These are phyloP conservation scores for Artomyces pyxidatus DNA, from an alignment of 768 basidiomycete genomes.

Conservation along the genomic window DNA sequence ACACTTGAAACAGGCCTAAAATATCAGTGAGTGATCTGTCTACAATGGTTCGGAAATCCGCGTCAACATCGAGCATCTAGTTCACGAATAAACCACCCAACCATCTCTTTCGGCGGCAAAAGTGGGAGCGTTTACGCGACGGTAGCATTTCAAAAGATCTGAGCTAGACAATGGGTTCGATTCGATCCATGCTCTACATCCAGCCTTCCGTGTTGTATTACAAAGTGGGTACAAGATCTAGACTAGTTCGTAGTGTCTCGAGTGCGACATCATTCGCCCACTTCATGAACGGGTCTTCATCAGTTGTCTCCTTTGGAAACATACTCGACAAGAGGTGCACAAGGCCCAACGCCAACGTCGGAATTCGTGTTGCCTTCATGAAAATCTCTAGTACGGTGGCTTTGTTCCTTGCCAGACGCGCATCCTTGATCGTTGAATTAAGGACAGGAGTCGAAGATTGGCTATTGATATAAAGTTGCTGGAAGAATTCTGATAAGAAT, in stretches of 20 bases:
- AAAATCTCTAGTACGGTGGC: conserved; percentile 69
- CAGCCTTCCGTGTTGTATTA: conserved; percentile 3
- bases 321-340: conserved; percentile 56
- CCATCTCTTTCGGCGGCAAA: conserved; percentile 70
- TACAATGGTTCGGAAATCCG: background rate
- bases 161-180: background rate
- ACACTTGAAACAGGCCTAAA: conserved; percentile 38
- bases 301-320: conserved; percentile 31
- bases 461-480: conserved; percentile 61
- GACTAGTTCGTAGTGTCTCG: conserved; percentile 58
- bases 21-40: conserved; percentile 50
- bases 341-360: conserved; percentile 66
- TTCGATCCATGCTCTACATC: background rate
- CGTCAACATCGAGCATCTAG: conserved; percentile 29
- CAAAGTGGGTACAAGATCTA: conserved; percentile 42
- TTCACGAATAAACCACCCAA: conserved; percentile 65
- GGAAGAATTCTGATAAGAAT: conserved; percentile 69
- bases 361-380: conserved; percentile 59
- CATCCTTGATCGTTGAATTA: conserved; percentile 25
- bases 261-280: conserved; percentile 65
- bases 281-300: conserved; percentile 37
- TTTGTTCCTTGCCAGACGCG: conserved; percentile 43
- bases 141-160: conserved; percentile 56
- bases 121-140: conserved; percentile 63
- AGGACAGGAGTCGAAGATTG: conserved; percentile 69